Evolutionary conservation across 306 rosid genomes (phyloP).

Genomic region (Dryas octopetala): DNA sequence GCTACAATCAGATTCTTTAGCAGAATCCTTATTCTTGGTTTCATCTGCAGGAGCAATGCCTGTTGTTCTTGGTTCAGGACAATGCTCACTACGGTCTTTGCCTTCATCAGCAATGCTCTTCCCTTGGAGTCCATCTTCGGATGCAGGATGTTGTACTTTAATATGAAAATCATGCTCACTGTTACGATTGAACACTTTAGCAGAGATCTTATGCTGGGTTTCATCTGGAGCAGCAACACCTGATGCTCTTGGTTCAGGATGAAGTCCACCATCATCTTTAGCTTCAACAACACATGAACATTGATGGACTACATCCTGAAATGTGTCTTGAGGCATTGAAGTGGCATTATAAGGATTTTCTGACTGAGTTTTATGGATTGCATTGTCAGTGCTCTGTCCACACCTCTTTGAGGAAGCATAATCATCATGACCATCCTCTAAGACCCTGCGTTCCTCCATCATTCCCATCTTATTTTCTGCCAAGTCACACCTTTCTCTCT

Average conservation of each 20-base stretch:
- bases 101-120: slow-evolving; percentile 14
- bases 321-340: slow-evolving; percentile 12
- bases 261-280: slow-evolving; percentile 12
- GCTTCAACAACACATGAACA: slow-evolving; percentile 6
- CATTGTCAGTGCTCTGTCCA: slow-evolving; percentile 23
- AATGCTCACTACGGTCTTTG: slow-evolving; percentile 12
- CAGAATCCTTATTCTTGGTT: background rate
- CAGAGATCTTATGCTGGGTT: slow-evolving; percentile 9
- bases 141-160: slow-evolving; percentile 19
- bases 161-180: slow-evolving; percentile 31
- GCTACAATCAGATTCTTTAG: slow-evolving; percentile 16
- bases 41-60: slow-evolving; percentile 11
- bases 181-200: slow-evolving; percentile 18
- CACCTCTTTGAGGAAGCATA: slow-evolving; percentile 30
- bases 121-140: slow-evolving; percentile 29
- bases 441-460: slow-evolving; percentile 21
- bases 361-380: slow-evolving; percentile 24
- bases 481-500: slow-evolving; percentile 23
- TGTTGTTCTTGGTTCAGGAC: slow-evolving; percentile 26
- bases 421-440: slow-evolving; percentile 29
- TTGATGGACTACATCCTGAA: background rate
- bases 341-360: slow-evolving; percentile 24
- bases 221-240: slow-evolving; percentile 18
- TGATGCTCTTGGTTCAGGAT: slow-evolving; percentile 26
- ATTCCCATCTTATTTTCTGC: slow-evolving; percentile 26